These are phyloP conservation scores for Leptomonas seymouri DNA, from an alignment of 208 protist species.

Conservation along the genomic window DNA sequence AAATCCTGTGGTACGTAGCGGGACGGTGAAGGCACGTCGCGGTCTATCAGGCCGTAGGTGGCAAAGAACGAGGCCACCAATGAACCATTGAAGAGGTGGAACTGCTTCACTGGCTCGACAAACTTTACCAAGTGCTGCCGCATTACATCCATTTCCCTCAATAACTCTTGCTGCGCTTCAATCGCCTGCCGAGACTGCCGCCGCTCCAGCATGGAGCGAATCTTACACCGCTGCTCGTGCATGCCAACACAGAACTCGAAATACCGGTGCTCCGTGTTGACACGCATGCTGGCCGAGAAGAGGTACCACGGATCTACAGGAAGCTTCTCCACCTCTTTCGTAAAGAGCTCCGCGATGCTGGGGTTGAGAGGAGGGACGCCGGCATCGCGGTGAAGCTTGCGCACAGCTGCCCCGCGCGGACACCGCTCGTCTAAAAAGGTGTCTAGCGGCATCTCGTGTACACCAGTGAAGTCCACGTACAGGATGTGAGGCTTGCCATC, in stretches of 20 bases:
- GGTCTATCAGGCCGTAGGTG: slow-evolving; percentile 74
- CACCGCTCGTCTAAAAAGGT: slow-evolving; percentile 58
- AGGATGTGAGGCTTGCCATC: slow-evolving; percentile 68
- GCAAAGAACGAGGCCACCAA: slow-evolving; percentile 82
- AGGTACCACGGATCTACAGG: slow-evolving; percentile 79
- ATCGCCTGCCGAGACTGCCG: slow-evolving; percentile 59
- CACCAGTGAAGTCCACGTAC: slow-evolving; percentile 71
- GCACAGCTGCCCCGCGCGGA: slow-evolving; percentile 76
- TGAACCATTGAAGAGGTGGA: slow-evolving; percentile 84
- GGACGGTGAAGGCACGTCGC: slow-evolving; percentile 63
- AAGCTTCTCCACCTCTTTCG: slow-evolving; percentile 62
- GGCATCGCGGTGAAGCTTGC: slow-evolving; percentile 51
- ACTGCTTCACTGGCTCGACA: slow-evolving; percentile 36
- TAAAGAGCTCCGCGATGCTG: slow-evolving; percentile 56
- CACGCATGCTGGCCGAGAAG: slow-evolving; percentile 74
- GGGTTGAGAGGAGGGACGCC: slow-evolving; percentile 30
- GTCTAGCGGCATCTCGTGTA: slow-evolving; percentile 61
- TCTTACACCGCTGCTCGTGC: slow-evolving; percentile 62
- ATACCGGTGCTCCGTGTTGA: slow-evolving; percentile 70
- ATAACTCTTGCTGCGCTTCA: slow-evolving; percentile 45
- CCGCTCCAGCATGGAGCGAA: slow-evolving; percentile 56
- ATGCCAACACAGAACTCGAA: slow-evolving; percentile 79
- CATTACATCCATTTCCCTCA: slow-evolving; percentile 81
- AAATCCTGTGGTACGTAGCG: slow-evolving; percentile 90
- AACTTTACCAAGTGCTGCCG: slow-evolving; percentile 57